phyloP scores from a whole-genome alignment of 352 stramenopile species.

The Pythium scleroteichum region DNA sequence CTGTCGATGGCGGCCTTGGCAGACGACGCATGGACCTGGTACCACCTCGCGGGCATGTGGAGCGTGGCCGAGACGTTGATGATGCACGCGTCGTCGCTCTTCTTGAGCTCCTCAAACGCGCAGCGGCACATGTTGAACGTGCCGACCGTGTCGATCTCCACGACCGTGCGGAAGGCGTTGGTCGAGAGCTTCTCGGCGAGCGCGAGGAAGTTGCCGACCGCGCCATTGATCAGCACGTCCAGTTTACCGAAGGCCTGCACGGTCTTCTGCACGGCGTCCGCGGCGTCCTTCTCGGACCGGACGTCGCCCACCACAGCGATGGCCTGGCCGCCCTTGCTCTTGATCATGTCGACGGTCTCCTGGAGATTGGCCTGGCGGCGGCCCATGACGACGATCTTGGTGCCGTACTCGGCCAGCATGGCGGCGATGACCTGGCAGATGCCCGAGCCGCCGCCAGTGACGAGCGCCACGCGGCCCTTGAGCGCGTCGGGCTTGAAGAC shows the following conservation, averaged over 20 bases:
- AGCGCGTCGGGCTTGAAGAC: constrained; percentile 63
- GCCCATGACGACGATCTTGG: constrained; percentile 93
- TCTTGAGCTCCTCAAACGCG: constrained; percentile 82
- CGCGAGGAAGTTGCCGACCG: constrained; percentile 94
- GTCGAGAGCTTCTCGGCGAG: constrained; percentile 86
- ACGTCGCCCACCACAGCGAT: constrained; percentile 79
- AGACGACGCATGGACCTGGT: constrained; percentile 94
- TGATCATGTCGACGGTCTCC: constrained; percentile 68
- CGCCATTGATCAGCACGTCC: constrained; percentile 93
- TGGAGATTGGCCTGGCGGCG: constrained; percentile 89
- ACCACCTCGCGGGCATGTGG: constrained; percentile 91
- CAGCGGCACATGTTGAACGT: constrained; percentile 96
- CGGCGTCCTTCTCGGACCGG: constrained; percentile 78
- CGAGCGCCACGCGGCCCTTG: constrained; percentile 79
- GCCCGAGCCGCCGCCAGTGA: constrained; percentile 95
- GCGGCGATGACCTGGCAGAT: constrained; percentile 94
- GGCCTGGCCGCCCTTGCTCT: constrained; percentile 49
- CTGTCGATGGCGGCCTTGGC: constrained; percentile 96
- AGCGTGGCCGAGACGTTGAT: constrained; percentile 97
- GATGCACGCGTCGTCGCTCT: constrained; percentile 72
- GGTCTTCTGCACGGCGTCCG: constrained; percentile 72
- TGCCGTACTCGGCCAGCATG: constrained; percentile 91
- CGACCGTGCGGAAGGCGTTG: constrained; percentile 95
- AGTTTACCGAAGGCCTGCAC: constrained; percentile 84
- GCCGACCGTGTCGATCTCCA: constrained; percentile 96